These are phyloP conservation scores for Carpinus fangiana DNA, from an alignment of 306 rosid genomes.

Conservation along the genomic window DNA sequence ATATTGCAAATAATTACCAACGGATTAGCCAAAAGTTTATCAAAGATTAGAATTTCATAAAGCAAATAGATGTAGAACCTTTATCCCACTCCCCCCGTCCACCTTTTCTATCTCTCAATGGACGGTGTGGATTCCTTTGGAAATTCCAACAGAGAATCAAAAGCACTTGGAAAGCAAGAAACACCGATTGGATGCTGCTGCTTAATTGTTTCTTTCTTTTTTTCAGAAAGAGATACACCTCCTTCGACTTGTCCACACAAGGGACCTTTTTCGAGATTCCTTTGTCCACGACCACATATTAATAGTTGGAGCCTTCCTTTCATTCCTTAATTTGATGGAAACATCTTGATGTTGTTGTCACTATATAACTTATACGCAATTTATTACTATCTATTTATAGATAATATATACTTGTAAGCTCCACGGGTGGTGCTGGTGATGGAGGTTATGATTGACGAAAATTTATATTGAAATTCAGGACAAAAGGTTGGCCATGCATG, in stretches of 20 bases:
- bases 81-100: background rate
- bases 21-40: background rate
- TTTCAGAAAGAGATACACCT: background rate
- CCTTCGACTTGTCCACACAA: background rate
- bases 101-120: constrained; percentile 6
- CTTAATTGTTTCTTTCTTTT: constrained; percentile 18
- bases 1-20: background rate
- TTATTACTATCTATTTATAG: background rate
- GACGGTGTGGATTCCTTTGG: constrained; percentile 1
- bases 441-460: background rate
- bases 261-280: background rate
- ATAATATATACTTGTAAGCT: background rate
- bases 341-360: constrained; percentile 15
- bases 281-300: background rate
- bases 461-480: background rate
- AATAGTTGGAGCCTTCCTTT: background rate
- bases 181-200: constrained; percentile 2
- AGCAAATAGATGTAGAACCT: background rate
- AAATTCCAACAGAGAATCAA: constrained; percentile 18
- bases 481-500: background rate
- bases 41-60: background rate
- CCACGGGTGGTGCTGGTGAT: background rate
- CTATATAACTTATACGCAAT: background rate
- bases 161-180: constrained; percentile 9
- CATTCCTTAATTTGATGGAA: constrained; percentile 5